Evolutionary conservation across 352 stramenopile species (phyloP).

Genomic region (Phytophthora rubi): DNA sequence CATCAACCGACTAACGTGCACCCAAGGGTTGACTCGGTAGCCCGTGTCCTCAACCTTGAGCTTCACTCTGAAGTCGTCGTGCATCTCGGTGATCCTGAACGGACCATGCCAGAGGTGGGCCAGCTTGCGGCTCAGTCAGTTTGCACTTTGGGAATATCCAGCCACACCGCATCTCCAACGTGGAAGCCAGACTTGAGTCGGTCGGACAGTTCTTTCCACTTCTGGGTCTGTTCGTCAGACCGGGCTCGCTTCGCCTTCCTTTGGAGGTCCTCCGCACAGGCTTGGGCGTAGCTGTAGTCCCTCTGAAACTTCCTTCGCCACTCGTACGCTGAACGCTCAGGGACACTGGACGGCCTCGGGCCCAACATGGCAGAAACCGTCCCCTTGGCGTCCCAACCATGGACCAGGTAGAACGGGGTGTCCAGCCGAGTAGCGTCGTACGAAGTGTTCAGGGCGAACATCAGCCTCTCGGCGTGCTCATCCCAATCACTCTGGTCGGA

Average conservation of each 20-base stretch:
- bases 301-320: conserved; percentile 5
- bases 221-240: not conserved
- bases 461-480: conserved; percentile 23
- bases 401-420: conserved; percentile 27
- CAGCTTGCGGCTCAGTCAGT: not conserved
- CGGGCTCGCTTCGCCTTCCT: not conserved
- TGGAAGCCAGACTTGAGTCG: not conserved
- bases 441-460: conserved; percentile 27
- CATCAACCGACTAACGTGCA: conserved; percentile 4
- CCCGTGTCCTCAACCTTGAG: not conserved
- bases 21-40: not conserved
- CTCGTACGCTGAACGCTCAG: not conserved
- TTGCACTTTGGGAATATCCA: not conserved
- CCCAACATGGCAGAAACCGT: conserved; percentile 4
- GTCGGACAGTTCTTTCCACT: not conserved
- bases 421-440: conserved; percentile 11
- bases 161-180: not conserved
- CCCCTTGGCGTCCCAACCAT: conserved; percentile 20
- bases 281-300: conserved; percentile 5
- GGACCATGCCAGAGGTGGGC: conserved; percentile 10
- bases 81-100: conserved; percentile 1
- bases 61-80: not conserved
- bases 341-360: not conserved
- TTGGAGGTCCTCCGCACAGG: conserved; percentile 4
- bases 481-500: conserved; percentile 42